These are phyloP conservation scores for Larix kaempferi DNA, from an alignment of 75 land plant genomes.

Conservation along the genomic window DNA sequence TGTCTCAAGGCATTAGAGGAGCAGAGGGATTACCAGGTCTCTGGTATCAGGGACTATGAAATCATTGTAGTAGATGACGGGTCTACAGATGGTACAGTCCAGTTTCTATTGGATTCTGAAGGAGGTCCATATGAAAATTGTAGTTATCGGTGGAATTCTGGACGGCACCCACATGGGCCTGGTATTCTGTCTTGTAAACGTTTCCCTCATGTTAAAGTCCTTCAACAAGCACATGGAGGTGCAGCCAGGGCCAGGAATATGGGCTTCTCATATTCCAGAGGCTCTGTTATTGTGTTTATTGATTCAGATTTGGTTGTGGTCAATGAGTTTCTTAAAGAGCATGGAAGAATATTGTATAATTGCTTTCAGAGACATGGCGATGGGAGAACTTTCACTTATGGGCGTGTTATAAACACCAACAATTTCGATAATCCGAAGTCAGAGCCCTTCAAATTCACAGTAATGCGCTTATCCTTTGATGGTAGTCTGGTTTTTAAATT, in stretches of 20 bases:
- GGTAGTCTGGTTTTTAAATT: too few relatives aligned
- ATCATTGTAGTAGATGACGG: conserved; percentile 35
- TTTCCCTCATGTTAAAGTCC: conserved; percentile 26
- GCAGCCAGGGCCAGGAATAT: conserved; percentile 31
- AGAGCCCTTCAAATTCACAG: conserved; percentile 28
- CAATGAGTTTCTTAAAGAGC: conserved; percentile 24
- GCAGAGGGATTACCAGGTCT: conserved; percentile 13
- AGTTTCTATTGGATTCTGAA: conserved; percentile 8
- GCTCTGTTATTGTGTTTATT: conserved; percentile 24
- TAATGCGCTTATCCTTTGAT: background rate
- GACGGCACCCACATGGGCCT: too few relatives aligned
- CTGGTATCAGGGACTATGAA: conserved; percentile 21
- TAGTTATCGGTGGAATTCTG: too few relatives aligned
- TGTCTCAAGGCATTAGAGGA: conserved; percentile 26
- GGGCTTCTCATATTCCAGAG: conserved; percentile 20
- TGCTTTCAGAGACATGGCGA: conserved; percentile 17
- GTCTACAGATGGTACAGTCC: conserved; percentile 29
- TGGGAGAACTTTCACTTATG: conserved; percentile 27
- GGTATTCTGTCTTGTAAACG: conserved; percentile 2
- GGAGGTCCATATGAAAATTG: too few relatives aligned
- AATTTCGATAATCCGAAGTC: conserved; percentile 28
- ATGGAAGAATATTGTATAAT: conserved; percentile 16
- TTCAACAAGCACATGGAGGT: conserved; percentile 25
- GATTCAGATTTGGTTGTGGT: conserved; percentile 36
- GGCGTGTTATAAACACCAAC: conserved; percentile 30